Conservation (phyloP, 345 rosid species). For the Bruguiera parviflora region DNA sequence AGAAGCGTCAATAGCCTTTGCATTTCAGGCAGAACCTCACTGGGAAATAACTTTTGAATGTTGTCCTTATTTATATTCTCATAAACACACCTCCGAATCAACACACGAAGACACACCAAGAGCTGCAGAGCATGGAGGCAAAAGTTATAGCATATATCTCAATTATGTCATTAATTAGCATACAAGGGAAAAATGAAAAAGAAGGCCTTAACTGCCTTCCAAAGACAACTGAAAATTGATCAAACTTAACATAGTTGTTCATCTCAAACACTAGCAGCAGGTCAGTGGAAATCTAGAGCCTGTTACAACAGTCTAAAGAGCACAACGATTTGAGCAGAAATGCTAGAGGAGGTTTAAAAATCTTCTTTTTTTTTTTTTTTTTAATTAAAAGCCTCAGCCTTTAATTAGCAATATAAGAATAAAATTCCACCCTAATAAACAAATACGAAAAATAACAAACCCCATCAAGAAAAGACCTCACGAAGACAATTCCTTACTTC, state of each 20-base stretch:
- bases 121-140: conserved; percentile 34
- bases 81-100: conserved; percentile 53
- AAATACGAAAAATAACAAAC: too few species aligned
- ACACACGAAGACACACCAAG: conserved; percentile 54
- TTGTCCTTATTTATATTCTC: conserved; percentile 49
- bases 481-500: too few species aligned
- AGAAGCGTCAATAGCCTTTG: conserved; percentile 51
- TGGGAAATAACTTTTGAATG: conserved; percentile 51
- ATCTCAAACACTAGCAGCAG: not conserved
- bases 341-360: too few species aligned
- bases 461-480: too few species aligned
- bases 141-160: not conserved
- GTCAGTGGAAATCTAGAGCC: not conserved
- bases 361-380: too few species aligned
- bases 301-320: not conserved
- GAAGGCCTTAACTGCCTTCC: not conserved
- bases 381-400: too few species aligned
- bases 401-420: too few species aligned
- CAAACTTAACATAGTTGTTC: not conserved
- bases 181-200: not conserved
- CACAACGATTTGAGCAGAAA: too few species aligned
- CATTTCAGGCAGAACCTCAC: conserved; percentile 57
- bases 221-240: not conserved
- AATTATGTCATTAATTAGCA: not conserved
- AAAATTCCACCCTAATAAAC: too few species aligned